These are phyloP conservation scores for Litsea cubeba DNA, from an alignment of 164 flowering plant species.

Conservation along the genomic window DNA sequence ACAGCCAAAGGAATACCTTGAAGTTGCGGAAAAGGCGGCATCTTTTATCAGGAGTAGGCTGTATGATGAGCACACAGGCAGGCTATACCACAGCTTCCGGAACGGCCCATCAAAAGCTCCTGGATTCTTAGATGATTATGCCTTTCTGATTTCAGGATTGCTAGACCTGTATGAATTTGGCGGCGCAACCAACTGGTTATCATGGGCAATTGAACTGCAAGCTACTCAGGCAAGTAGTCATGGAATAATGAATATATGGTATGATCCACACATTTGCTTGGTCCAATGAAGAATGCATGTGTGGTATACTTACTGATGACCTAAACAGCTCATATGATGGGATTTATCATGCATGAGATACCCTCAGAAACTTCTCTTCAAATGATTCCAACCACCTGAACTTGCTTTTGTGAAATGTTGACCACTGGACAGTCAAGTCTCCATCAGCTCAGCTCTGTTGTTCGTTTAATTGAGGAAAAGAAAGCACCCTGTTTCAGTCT, in stretches of 20 bases:
- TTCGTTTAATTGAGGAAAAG: too few species aligned
- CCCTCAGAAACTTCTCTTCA: background rate
- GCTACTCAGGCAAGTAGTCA: constrained; percentile 61
- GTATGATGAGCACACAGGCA: constrained; percentile 46
- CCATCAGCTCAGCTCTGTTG: too few species aligned
- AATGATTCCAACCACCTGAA: background rate
- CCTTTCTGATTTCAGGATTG: constrained; percentile 75
- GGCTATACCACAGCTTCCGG: constrained; percentile 77
- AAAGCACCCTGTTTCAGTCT: background rate
- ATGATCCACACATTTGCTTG: background rate
- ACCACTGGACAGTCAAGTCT: too few species aligned
- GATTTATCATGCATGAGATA: background rate
- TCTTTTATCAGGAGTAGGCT: constrained; percentile 63
- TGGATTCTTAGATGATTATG: constrained; percentile 92
- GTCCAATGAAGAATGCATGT: background rate
- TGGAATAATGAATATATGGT: too few species aligned
- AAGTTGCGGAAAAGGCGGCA: constrained; percentile 78
- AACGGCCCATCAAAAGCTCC: constrained; percentile 95
- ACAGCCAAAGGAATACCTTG: constrained; percentile 79
- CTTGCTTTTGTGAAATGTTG: too few species aligned
- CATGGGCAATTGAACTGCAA: constrained; percentile 83
- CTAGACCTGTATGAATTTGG: constrained; percentile 84
- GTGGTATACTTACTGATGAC: background rate
- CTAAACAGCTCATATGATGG: background rate
- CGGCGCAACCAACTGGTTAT: constrained; percentile 59